Conservation (phyloP, 306 rosid species). For the Inga laurina region DNA sequence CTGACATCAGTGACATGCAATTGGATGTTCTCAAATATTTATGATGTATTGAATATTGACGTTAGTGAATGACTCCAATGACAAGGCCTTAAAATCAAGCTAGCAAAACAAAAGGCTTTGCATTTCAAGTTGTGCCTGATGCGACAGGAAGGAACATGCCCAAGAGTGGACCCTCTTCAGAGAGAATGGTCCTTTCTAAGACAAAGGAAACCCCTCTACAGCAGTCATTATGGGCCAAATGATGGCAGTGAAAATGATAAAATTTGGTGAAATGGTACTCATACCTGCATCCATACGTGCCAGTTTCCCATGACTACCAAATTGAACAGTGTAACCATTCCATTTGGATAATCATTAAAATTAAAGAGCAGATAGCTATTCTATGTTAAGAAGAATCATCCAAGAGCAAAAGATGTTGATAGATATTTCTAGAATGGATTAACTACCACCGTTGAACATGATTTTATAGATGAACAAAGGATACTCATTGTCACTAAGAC, state of each 20-base stretch:
- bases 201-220: neutral
- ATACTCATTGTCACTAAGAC: slow-evolving; percentile 80
- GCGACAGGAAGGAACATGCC: slow-evolving; percentile 13
- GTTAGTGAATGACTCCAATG: neutral
- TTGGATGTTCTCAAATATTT: neutral
- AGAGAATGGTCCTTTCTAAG: slow-evolving; percentile 11
- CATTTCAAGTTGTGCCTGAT: neutral
- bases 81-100: slow-evolving; percentile 19
- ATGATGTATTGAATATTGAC: neutral
- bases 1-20: slow-evolving; percentile 6
- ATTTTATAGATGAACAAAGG: slow-evolving; percentile 49
- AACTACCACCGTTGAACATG: slow-evolving; percentile 13
- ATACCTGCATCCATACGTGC: slow-evolving; percentile 86
- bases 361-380: slow-evolving; percentile 86
- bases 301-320: slow-evolving; percentile 84
- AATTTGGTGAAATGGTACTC: slow-evolving; percentile 19
- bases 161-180: slow-evolving; percentile 13
- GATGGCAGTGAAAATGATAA: slow-evolving; percentile 10
- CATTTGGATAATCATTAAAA: slow-evolving; percentile 94
- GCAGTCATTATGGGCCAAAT: slow-evolving; percentile 28
- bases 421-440: slow-evolving; percentile 26
- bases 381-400: slow-evolving; percentile 61
- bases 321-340: slow-evolving; percentile 99
- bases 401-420: slow-evolving; percentile 17
- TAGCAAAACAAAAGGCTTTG: slow-evolving; percentile 11